Conservation (phyloP, 2,329 filamentous ascomycete genomes). For the Colletotrichum agaves region DNA sequence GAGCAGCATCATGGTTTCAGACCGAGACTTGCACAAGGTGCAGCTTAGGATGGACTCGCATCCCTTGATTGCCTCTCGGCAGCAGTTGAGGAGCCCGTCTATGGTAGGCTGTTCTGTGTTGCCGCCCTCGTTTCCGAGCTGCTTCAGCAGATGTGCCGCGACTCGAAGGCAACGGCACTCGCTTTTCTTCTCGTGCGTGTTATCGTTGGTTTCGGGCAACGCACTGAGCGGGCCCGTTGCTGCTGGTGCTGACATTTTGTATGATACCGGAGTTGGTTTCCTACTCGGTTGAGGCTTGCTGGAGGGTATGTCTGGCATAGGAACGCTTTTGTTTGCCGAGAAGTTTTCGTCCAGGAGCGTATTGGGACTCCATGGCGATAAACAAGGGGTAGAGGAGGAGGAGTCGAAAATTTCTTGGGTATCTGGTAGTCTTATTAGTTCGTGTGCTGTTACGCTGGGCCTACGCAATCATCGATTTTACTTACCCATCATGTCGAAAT, state of each 20-base stretch:
- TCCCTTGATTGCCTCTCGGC: conserved; percentile 17
- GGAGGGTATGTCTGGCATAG: neutral
- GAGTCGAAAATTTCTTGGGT: neutral
- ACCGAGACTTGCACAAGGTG: conserved; percentile 8
- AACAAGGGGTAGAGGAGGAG: neutral
- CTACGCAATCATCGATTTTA: no score
- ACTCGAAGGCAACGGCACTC: conserved; percentile 6
- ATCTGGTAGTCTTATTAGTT: neutral
- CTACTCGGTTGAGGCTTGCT: neutral
- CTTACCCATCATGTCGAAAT: conserved; percentile 12
- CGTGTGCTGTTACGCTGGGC: no score
- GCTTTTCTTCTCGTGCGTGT: conserved; percentile 1
- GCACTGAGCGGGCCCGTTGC: conserved; percentile 6
- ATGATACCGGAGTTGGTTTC: neutral
- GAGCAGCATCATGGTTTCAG: conserved; percentile 27
- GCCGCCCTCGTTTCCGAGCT: conserved; percentile 11
- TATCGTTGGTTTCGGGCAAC: neutral
- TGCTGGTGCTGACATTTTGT: conserved; percentile 4
- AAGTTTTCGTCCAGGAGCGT: conserved; percentile 7
- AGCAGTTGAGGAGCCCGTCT: conserved; percentile 12
- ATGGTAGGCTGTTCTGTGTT: conserved; percentile 13
- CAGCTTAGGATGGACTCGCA: conserved; percentile 12
- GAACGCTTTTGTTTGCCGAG: neutral
- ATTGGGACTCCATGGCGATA: conserved; percentile 1
- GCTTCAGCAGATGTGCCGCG: conserved; percentile 7